Base-by-base conservation (phyloP, 208 protist genomes). In the Leishmania amazonensis region DNA sequence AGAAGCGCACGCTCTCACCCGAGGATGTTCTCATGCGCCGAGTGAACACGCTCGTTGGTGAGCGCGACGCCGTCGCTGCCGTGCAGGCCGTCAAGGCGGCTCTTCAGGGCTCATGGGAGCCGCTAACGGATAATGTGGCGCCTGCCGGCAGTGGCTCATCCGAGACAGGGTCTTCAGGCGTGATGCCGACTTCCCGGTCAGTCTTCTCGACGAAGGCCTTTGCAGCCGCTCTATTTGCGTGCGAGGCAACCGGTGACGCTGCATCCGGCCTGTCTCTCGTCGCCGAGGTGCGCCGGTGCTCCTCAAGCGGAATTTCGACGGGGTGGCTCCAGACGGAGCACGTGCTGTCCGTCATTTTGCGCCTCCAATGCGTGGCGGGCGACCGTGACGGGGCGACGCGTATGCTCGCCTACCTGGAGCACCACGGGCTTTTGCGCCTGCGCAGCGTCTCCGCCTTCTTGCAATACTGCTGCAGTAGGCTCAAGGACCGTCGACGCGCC, bases 371-470 rank as follows among this genome's bases (percentile, higher is more conserved):
- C 60, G 74, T 80, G 45, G 82, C 81, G 1, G 88, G 81, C 0
- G 90, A 96, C 76, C 73, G 67, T 6, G 67, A 80, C 31, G 93
- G 65, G 1, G 90, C 91, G 17, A 85, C 67, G 62, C 90, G 90
- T 53, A 85, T 95, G 81, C 91, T 95, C 75, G 81, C 86, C 17
- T 95, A 88, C 67, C 77, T 96, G 4, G 70, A 89, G 78, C 88
- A 88, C 54, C 84, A 87, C 45, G 65, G 81, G 1, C 77, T 90
- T 17, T 83, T 95, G n/a, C 85, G 88, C 1, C 78, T 83, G 58
- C 93, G 93, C 6, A 95, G 82, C 47, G 89, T 83, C 19, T 92
- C 90, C 7, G 81, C 83, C 1, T 93, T 91, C 81, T 73, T 96
- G n/a, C 79, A 76, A 13, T 91, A 88, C 78, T 89, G 85, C 49